phyloP scores from a whole-genome alignment of 1,284 basidiomycete species.

The Cutaneotrichosporon mucoides region DNA sequence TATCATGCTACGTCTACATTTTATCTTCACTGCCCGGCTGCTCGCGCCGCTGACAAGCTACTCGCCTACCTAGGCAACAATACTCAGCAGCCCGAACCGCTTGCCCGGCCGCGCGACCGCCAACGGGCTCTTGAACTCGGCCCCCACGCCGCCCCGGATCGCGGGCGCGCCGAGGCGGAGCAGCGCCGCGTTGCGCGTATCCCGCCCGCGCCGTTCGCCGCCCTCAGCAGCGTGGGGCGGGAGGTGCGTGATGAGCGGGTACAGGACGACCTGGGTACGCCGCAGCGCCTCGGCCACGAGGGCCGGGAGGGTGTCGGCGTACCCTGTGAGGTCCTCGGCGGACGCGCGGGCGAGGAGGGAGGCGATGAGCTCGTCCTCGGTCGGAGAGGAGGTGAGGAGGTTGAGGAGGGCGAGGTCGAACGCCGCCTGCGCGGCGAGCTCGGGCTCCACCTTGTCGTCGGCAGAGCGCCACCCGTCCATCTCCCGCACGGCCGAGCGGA shows the following conservation, averaged over 20 bases:
- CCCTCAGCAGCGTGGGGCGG: constrained; percentile 1
- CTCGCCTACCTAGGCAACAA: constrained; percentile 25
- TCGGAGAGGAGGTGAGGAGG: constrained; percentile 16
- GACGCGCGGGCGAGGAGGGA: no score
- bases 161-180: constrained; percentile 38
- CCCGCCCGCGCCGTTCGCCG: constrained; percentile 9
- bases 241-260: constrained; percentile 35
- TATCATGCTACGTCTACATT: neutral
- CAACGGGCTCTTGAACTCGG: constrained; percentile 44
- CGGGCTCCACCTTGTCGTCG: neutral
- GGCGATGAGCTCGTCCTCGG: constrained; percentile 11
- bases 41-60: no score
- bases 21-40: no score
- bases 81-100: constrained; percentile 43
- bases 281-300: constrained; percentile 31
- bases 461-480: constrained; percentile 27
- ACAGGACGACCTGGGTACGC: constrained; percentile 36
- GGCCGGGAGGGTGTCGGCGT: constrained; percentile 11
- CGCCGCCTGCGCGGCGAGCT: constrained; percentile 22
- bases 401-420: constrained; percentile 39
- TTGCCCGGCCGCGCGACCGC: constrained; percentile 45
- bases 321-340: no score
- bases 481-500: constrained; percentile 18
- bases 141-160: constrained; percentile 17
- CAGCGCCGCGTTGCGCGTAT: constrained; percentile 27